Base-by-base conservation (phyloP, 2,329 filamentous ascomycete genomes). In the Aspergillus sp. region DNA sequence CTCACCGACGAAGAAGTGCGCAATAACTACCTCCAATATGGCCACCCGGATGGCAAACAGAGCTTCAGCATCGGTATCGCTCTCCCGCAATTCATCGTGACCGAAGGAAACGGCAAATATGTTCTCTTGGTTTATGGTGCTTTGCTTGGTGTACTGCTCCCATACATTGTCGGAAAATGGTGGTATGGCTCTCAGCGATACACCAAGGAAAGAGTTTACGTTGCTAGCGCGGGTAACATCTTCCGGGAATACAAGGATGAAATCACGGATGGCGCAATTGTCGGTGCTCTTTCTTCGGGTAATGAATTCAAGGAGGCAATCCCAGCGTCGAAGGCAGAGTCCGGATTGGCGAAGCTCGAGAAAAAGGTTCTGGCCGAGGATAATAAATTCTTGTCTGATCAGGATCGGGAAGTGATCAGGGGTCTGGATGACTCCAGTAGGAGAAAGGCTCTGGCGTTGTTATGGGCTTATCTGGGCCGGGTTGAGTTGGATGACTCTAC, bases 51-150 rank as follows among this genome's bases (percentile, higher is more conserved):
- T 73, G 95, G 95, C 72, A 98, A 97, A 83, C 95, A 99, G 79
- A 93, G 92, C 74, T 95, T 93, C 77, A 97, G 92, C 78, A 98
- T 99, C 70, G 93, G 95, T 63, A 99, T 99, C 65, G 95, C 93
- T 46, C 84, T 99, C 46, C 95, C 95, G 46, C 89, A 95, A 73
- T 91, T 95, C 76, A 92, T 99, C 68, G 84, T 99, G 55, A 90
- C 90, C 14, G 91, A 97, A 65, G 93, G 93, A 55, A 96, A 95
- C 74, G 93, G 93, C 64, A 98, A 97, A 80, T 98, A 96, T 71
- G 90, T 99, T 54, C 82, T 99, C 60, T 81, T 97, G 57, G 84
- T 97, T 62, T 99, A 99, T 74, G 93, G 91, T 39, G 77, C 89
- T 35, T 83, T 98, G 40, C 87, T 99, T 52, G 95, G 93, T 55